Base-by-base conservation (phyloP, 192 early-diverging fungal species). In the Gamsiella multidivaricata region DNA sequence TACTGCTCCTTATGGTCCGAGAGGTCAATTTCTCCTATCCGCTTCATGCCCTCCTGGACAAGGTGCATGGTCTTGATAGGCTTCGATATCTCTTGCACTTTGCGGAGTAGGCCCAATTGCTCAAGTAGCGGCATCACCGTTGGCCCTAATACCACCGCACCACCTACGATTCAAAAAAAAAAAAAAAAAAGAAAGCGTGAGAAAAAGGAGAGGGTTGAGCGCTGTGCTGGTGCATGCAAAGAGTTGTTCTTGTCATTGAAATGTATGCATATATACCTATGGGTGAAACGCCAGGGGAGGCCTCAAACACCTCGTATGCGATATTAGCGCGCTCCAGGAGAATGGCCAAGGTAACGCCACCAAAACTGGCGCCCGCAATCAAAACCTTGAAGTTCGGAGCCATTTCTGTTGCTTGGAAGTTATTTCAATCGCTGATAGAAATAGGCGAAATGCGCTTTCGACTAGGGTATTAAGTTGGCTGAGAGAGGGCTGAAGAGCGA, bases 21-120 rank as follows among this genome's bases (percentile, higher is more conserved):
- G 39, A 71, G 69, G 26, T 71, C 53, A 49, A 71, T 53, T 53
- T 71, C 69, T 10, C 69, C 69, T 49, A 71, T 71, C 52, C 69
- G 69, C 52, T 71, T 55, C 31, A 62, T 15, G 29, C 37, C 49
- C 25, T 62, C 69, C 25, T 62, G 33, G n/a, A 56, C 11, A 34
- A 71, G 50, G 52, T 71, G 59, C 41, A 71, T 71, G 8, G 60
- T 43, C 33, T 49, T 52, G 42, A 71, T 33, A 23, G 36, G 45
- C 34, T 71, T 71, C 22, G 69, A 55, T 23, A 63, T 57, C 15
- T 17, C 43, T 2, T 63, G 22, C 12, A 71, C 51, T 41, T 39
- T 54, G 18, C 28, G 28, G 10, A 71, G 42, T 8, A 71, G 53
- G 11, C 69, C 69, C 25, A 71, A 31, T n/a, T 73, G 70, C 29